Conservation (phyloP, 805 yeast genomes). For the Saccharomycopsis sp. region DNA sequence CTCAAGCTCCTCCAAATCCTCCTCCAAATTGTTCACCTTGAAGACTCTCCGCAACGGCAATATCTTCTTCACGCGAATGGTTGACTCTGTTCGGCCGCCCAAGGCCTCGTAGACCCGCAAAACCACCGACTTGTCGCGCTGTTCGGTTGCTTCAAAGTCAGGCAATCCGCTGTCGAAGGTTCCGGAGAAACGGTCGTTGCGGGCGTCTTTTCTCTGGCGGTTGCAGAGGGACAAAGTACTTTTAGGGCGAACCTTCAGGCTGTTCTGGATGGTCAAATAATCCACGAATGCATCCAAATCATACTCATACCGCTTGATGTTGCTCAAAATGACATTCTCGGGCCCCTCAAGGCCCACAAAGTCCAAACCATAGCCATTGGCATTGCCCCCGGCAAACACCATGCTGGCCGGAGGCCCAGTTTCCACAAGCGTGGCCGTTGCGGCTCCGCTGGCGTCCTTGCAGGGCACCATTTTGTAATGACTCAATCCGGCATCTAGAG, state of each 20-base stretch:
- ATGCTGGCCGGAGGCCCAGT: constrained; percentile 23
- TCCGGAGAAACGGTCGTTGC: constrained; percentile 23
- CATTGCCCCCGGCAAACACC: no score
- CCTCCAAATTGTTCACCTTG: constrained; percentile 56
- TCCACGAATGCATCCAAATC: constrained; percentile 49
- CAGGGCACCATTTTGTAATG: constrained; percentile 12
- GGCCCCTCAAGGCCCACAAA: constrained; percentile 14
- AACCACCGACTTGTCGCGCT: constrained; percentile 39
- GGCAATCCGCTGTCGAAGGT: constrained; percentile 36
- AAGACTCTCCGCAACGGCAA: constrained; percentile 41
- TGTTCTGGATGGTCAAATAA: constrained; percentile 26
- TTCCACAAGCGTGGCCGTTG: constrained; percentile 24
- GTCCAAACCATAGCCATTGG: no score
- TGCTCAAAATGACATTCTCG: constrained; percentile 55
- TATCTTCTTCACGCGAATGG: constrained; percentile 34
- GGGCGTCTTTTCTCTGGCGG: constrained; percentile 1
- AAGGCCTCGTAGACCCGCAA: constrained; percentile 79
- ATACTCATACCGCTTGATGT: constrained; percentile 83
- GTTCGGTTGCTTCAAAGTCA: constrained; percentile 29
- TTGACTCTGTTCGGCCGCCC: constrained; percentile 67
- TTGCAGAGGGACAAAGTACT: neutral
- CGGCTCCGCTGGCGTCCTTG: constrained; percentile 11
- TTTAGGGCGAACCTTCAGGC: neutral
- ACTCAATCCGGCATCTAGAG: neutral
- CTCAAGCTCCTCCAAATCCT: constrained; percentile 36